These are phyloP conservation scores for Poa annua DNA, from an alignment of 176 grass and related monocot species.

Conservation along the genomic window DNA sequence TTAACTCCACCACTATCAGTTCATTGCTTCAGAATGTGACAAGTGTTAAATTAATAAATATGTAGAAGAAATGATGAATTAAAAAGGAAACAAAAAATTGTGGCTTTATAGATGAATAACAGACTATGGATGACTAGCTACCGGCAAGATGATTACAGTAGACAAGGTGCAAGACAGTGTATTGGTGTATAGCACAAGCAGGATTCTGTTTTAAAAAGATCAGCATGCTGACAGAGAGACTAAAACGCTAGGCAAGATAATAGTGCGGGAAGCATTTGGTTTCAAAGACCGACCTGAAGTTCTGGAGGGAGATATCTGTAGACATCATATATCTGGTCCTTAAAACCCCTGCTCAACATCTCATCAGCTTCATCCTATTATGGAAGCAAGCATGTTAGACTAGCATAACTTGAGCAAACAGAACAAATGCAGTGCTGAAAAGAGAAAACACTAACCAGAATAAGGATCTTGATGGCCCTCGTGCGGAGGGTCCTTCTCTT, in stretches of 20 bases:
- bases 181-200: background rate
- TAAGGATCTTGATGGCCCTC: slow-evolving; percentile 82
- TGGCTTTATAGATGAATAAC: background rate
- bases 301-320: slow-evolving; percentile 95
- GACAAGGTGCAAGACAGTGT: background rate
- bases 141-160: background rate
- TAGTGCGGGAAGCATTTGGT: background rate
- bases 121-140: background rate
- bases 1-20: background rate
- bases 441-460: slow-evolving; percentile 56
- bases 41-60: background rate
- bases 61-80: background rate
- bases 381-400: slow-evolving; percentile 25
- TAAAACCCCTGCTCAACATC: slow-evolving; percentile 95
- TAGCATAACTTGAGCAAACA: background rate
- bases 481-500: slow-evolving; percentile 89
- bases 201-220: background rate
- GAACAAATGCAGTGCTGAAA: background rate
- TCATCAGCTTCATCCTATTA: slow-evolving; percentile 94
- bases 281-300: slow-evolving; percentile 60
- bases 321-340: slow-evolving; percentile 98
- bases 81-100: background rate
- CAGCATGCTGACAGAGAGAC: background rate
- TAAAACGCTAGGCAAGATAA: background rate
- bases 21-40: background rate